These are phyloP conservation scores for Diophrys appendiculata DNA, from an alignment of 73 alveolate species.

Conservation along the genomic window DNA sequence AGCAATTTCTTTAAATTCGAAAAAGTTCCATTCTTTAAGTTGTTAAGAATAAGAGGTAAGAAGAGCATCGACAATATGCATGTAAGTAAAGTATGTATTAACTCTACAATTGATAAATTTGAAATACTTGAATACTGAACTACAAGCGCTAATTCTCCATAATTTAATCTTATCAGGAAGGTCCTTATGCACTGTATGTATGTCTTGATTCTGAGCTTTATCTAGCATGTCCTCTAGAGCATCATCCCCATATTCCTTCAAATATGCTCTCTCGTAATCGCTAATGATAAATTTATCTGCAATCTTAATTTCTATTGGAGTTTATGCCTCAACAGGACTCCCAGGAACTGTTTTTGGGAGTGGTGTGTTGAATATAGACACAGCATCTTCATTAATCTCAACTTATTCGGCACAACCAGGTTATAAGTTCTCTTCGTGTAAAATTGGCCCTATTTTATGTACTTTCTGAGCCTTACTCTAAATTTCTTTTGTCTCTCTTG, in stretches of 20 bases:
- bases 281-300: no score
- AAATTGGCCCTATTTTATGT: no score
- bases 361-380: no score
- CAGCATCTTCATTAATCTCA: no score
- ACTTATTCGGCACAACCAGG: no score
- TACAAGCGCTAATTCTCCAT: not conserved
- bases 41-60: not conserved
- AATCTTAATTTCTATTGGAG: no score
- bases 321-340: no score
- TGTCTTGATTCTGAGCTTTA: not conserved
- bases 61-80: not conserved
- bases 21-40: not conserved
- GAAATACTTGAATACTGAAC: not conserved
- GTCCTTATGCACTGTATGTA: not conserved
- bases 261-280: no score
- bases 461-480: no score
- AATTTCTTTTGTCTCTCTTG: no score
- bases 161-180: not conserved
- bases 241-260: not conserved
- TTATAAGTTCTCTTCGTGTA: no score
- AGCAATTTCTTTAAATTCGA: not conserved
- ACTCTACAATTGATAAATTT: not conserved
- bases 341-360: no score
- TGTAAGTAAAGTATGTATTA: not conserved
- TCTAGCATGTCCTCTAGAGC: not conserved